Evolutionary conservation across 306 rosid species (phyloP), one percentile per base, ranked within the genome.

Genomic region (Vachellia pachyceras): DNA sequence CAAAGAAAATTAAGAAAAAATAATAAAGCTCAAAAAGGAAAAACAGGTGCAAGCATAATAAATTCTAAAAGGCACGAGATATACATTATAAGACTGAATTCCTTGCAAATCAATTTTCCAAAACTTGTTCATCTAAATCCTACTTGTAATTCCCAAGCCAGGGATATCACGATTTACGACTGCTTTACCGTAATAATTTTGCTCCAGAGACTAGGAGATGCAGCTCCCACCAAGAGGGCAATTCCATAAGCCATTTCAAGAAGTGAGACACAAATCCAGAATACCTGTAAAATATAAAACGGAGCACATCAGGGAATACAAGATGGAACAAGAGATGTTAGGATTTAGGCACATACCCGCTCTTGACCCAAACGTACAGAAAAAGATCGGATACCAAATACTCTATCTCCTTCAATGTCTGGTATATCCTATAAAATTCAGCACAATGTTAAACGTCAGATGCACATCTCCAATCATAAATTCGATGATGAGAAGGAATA

Each of bases 381-480:
- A 89, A 91, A 95, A 0, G 98, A 91, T 78, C 82, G 93, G 77
- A 95, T 93, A 79, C 94, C 98, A 68, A 79, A 93, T 80, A 91
- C 82, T 79, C 74, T 90, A 87, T 95, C 98, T 66, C 99, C 99
- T 82, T 95, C 99, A 33, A 95, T 93, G 86, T 93, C 99, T 73
- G 99, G 99, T 85, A 93, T 93, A 72, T 95, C 99, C 99, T 95
- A 82, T 10, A 81, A 81, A 80, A 79, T 54, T 71, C 79, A 85
- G 29, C 11, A 37, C 46, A 55, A 42, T 42, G 42, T 68, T 55
- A 40, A 81, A 45, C 9, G 64, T 58, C n/a, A 76, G 37, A 63
- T 72, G 14, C 77, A 41, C 33, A 49, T 63, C 70, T 39, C 49
- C 73, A 49, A 85, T 61, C 41, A 69, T 81, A 83, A 50, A 17